Percentiles rank a stretch among this genome's conserved stretches.
phyloP scores from a whole-genome alignment of 176 grass and related monocot genomes.

The Pharus latifolius region DNA sequence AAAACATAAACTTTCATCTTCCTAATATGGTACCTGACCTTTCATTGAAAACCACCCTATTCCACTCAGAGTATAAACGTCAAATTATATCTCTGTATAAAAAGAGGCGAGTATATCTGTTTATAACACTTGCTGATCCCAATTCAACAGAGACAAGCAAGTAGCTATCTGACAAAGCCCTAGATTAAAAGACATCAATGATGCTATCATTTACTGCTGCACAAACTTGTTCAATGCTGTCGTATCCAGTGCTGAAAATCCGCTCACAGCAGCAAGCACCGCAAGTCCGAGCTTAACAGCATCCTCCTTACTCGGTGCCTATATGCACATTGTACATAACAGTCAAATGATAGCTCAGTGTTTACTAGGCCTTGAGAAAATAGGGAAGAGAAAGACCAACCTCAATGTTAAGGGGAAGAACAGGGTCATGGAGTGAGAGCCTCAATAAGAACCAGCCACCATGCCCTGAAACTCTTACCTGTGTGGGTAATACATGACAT shows the following conservation, averaged over 20 bases:
- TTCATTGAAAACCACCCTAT: neutral
- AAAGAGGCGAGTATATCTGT: neutral
- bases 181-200: neutral
- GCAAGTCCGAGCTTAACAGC: slow-evolving; percentile 57
- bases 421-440: slow-evolving; percentile 95
- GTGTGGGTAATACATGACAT: slow-evolving; percentile 10
- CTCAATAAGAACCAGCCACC: slow-evolving; percentile 95
- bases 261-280: slow-evolving; percentile 50
- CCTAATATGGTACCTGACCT: neutral
- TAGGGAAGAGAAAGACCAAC: slow-evolving; percentile 14
- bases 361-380: neutral
- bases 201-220: slow-evolving; percentile 24
- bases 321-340: neutral
- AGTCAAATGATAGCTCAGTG: neutral
- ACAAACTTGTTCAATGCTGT: slow-evolving; percentile 52
- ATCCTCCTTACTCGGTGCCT: slow-evolving; percentile 67
- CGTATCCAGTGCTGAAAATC: slow-evolving; percentile 69
- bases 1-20: neutral
- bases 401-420: slow-evolving; percentile 97
- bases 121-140: neutral
- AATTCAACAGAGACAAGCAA: neutral
- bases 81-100: neutral
- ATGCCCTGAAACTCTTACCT: slow-evolving; percentile 92
- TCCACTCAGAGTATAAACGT: neutral
- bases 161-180: neutral